Percentiles rank a stretch among this genome's conserved stretches.
Conservation (phyloP, 371 early-diverging fungal species). For the Saksenaea vasiformis region DNA sequence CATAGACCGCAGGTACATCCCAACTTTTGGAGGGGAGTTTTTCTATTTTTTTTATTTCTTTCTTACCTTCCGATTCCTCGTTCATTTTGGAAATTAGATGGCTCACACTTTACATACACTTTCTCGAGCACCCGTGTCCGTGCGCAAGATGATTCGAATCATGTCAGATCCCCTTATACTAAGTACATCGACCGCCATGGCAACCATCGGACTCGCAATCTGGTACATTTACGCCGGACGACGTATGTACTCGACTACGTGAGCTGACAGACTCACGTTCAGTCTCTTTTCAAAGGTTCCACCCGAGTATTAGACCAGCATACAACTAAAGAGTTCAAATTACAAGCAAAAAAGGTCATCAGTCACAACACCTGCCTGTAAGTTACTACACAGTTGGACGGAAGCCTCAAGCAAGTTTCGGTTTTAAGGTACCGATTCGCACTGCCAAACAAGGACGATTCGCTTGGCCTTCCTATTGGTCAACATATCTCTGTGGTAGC, state of each 20-base stretch:
- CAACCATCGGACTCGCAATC: background rate
- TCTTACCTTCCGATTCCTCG: background rate
- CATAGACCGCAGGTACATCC: background rate
- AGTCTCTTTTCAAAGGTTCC: slow-evolving; percentile 10
- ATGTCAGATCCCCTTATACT: slow-evolving; percentile 10
- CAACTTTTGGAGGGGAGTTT: slow-evolving; percentile 5
- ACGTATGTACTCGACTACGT: background rate
- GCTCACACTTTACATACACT: background rate
- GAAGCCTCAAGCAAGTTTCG: background rate
- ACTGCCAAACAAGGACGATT: slow-evolving; percentile 58
- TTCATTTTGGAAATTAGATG: background rate
- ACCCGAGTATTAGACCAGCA: slow-evolving; percentile 54
- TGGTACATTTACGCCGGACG: slow-evolving; percentile 5
- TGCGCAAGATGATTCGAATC: slow-evolving; percentile 3
- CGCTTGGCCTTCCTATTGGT: slow-evolving; percentile 83
- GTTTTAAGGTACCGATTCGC: slow-evolving; percentile 75
- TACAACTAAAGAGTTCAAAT: slow-evolving; percentile 69
- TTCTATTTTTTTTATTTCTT: background rate
- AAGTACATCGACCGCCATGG: slow-evolving; percentile 6
- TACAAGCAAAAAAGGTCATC: slow-evolving; percentile 65
- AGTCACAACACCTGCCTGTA: slow-evolving; percentile 80
- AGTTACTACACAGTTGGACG: slow-evolving; percentile 6
- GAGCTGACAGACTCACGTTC: background rate
- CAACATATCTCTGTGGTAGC: slow-evolving; percentile 86
- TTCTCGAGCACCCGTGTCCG: background rate